phyloP scores from a whole-genome alignment of 306 rosid genomes.

The Ammopiptanthus mongolicus region DNA sequence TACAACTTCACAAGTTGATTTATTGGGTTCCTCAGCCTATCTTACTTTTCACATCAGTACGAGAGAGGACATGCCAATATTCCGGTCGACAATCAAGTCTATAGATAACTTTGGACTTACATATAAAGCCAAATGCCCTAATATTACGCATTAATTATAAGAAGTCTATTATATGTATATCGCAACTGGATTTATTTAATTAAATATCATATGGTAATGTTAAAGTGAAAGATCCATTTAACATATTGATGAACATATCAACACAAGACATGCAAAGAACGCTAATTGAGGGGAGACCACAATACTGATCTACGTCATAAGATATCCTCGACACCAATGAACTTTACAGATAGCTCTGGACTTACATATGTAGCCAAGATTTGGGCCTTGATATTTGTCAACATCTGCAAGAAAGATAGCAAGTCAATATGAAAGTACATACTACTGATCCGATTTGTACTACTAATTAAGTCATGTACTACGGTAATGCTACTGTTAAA shows the following conservation, averaged over 20 bases:
- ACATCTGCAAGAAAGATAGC: constrained; percentile 33
- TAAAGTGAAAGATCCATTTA: neutral
- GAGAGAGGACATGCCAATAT: neutral
- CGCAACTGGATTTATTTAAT: neutral
- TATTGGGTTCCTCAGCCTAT: neutral
- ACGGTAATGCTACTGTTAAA: neutral
- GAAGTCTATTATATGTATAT: neutral
- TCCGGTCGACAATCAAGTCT: too few species aligned
- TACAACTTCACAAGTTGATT: neutral
- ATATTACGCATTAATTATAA: neutral
- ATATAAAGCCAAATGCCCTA: neutral
- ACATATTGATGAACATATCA: neutral
- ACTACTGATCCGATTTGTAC: neutral
- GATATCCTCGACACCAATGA: neutral
- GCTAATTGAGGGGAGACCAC: neutral
- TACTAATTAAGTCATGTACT: neutral
- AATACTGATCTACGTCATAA: neutral
- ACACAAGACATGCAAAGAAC: neutral
- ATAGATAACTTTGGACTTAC: neutral
- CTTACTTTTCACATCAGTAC: neutral
- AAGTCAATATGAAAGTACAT: neutral
- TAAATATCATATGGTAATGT: neutral
- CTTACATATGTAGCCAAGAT: constrained; percentile 43
- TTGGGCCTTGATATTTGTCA: constrained; percentile 37
- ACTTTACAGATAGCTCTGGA: neutral